Evolutionary conservation across 108 stramenopile species (phyloP).

Genomic region (Ochromonas danica): DNA sequence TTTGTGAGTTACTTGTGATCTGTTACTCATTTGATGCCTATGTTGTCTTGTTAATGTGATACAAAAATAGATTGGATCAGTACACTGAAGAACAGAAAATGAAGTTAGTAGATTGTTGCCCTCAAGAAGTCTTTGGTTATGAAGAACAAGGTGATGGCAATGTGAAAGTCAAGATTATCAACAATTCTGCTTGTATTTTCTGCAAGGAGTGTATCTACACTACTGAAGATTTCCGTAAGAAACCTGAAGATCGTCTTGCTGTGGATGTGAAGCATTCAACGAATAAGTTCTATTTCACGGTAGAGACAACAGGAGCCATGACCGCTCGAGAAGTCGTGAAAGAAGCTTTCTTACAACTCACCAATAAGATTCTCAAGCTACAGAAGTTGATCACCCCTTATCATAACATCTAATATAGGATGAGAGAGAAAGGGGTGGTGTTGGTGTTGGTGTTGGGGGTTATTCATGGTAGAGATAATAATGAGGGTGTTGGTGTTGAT

Average conservation of each 20-base stretch:
- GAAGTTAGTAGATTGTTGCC: constrained; percentile 10
- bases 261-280: constrained; percentile 26
- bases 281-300: constrained; percentile 38
- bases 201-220: constrained; percentile 41
- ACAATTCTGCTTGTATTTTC: constrained; percentile 36
- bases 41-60: too few relatives aligned
- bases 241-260: constrained; percentile 31
- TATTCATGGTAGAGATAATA: too few relatives aligned
- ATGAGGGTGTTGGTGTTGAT: too few relatives aligned
- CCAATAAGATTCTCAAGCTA: constrained; percentile 31
- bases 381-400: neutral
- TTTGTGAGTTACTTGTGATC: too few relatives aligned
- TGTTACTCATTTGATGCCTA: too few relatives aligned
- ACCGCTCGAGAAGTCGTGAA: constrained; percentile 40
- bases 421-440: too few relatives aligned
- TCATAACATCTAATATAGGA: neutral
- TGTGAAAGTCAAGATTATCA: constrained; percentile 1
- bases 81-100: constrained; percentile 23
- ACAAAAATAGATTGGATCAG: constrained; percentile 27
- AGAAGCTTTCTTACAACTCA: constrained; percentile 38
- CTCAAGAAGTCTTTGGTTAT: constrained; percentile 38
- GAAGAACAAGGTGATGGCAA: neutral
- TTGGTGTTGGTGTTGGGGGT: too few relatives aligned
- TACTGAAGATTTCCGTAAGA: constrained; percentile 8
- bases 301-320: constrained; percentile 49